Percentiles rank a stretch among this genome's conserved stretches.
Evolutionary conservation across 2,329 filamentous ascomycete species (phyloP).

Genomic region (Lachnellula cervina): DNA sequence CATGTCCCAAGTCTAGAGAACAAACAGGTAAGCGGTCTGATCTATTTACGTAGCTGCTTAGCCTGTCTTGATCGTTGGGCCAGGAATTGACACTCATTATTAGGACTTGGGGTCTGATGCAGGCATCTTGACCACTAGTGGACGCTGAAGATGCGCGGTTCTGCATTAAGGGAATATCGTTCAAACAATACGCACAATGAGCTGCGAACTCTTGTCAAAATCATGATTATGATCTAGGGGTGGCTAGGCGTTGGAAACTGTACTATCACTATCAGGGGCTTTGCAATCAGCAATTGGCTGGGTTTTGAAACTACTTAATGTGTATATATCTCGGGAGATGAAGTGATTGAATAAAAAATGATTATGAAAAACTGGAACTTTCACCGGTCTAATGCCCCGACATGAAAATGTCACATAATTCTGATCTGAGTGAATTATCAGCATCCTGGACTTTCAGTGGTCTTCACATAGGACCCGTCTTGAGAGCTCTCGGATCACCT

Average conservation of each 20-base stretch:
- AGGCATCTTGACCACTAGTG: constrained; percentile 14
- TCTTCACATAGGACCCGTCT: too few relatives aligned
- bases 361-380: not conserved
- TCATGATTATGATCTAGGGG: not conserved
- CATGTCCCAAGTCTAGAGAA: constrained; percentile 51
- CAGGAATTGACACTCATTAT: not conserved
- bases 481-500: too few relatives aligned
- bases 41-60: constrained; percentile 12
- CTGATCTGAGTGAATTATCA: too few relatives aligned
- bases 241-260: constrained; percentile 9
- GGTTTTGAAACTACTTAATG: constrained; percentile 7
- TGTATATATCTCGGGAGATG: constrained; percentile 16
- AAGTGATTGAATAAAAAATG: constrained; percentile 2
- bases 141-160: constrained; percentile 15
- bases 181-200: constrained; percentile 10
- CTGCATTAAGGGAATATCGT: constrained; percentile 10
- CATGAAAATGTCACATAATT: too few relatives aligned
- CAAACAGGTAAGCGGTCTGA: constrained; percentile 18
- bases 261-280: constrained; percentile 9
- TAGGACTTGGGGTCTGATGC: constrained; percentile 19
- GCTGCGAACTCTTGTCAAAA: constrained; percentile 2
- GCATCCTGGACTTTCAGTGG: too few relatives aligned
- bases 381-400: too few relatives aligned
- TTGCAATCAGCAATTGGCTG: constrained; percentile 9
- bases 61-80: not conserved